A percentile compares a stretch with the other conserved stretches of the same genome.
phyloP scores from a whole-genome alignment of 2,329 filamentous ascomycete species.

The Tricladium varicosporioides region DNA sequence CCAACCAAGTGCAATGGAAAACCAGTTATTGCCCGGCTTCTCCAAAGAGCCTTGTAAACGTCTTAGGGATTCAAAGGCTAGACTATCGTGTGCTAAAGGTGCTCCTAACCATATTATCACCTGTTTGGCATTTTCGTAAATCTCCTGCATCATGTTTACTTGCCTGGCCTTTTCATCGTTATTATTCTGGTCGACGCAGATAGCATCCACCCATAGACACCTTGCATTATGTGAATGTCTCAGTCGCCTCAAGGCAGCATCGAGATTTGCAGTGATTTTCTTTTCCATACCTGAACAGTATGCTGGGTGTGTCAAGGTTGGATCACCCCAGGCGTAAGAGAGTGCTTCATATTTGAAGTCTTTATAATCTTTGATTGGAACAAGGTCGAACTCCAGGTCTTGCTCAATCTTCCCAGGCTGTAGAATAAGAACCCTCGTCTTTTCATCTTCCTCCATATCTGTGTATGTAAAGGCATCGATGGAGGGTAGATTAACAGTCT shows the following conservation, averaged over 20 bases:
- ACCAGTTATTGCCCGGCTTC: background rate
- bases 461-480: no score
- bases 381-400: background rate
- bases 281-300: background rate
- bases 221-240: background rate
- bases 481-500: background rate
- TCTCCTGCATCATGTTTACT: conserved; percentile 7
- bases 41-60: background rate
- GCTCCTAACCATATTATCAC: conserved; percentile 14
- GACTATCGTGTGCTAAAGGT: background rate
- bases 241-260: conserved; percentile 4
- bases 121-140: conserved; percentile 9
- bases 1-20: background rate
- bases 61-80: background rate
- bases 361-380: background rate
- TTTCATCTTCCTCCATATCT: background rate
- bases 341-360: conserved; percentile 29
- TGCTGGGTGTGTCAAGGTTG: background rate
- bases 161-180: conserved; percentile 2
- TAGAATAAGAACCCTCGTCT: background rate
- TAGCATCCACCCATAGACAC: conserved; percentile 5
- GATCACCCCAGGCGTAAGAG: conserved; percentile 36
- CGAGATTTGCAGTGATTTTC: conserved; percentile 7
- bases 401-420: background rate
- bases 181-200: conserved; percentile 9